Evolutionary conservation across 768 basidiomycete genomes (phyloP).

Genomic region (Cystofilobasidium ferigula): DNA sequence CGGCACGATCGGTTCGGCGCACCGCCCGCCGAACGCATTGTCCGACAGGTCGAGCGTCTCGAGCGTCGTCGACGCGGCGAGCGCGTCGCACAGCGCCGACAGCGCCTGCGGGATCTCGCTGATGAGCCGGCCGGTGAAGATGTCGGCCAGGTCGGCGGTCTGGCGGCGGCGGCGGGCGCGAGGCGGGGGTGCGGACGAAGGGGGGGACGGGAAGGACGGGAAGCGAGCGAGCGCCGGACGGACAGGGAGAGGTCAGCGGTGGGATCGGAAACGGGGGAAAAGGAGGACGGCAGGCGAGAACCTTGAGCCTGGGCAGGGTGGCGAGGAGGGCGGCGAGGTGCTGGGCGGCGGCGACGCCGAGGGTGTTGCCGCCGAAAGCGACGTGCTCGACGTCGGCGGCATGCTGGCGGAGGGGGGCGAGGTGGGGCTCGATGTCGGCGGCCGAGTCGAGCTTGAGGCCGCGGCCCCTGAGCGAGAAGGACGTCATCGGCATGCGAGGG

Average conservation of each 20-base stretch:
- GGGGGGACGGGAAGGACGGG: not conserved
- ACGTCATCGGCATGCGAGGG: not conserved
- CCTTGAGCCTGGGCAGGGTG: constrained; percentile 59
- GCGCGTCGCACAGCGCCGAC: constrained; percentile 72
- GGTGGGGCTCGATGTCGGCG: constrained; percentile 62
- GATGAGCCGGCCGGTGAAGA: constrained; percentile 95
- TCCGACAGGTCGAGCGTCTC: constrained; percentile 83
- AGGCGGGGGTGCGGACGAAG: no score
- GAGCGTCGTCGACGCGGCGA: constrained; percentile 67
- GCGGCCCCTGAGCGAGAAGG: constrained; percentile 51
- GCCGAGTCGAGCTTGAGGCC: constrained; percentile 70
- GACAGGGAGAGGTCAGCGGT: no score
- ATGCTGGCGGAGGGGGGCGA: constrained; percentile 43
- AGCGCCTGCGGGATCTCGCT: constrained; percentile 86
- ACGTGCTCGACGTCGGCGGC: constrained; percentile 62
- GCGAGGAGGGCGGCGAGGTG: constrained; percentile 70
- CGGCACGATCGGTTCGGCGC: constrained; percentile 83
- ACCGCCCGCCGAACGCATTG: constrained; percentile 92
- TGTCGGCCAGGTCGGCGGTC: constrained; percentile 93
- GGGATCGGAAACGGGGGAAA: not conserved
- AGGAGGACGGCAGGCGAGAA: constrained; percentile 32
- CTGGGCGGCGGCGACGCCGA: constrained; percentile 79
- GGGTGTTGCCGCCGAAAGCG: constrained; percentile 84
- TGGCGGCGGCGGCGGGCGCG: constrained; percentile 36
- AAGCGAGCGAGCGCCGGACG: not conserved